Base-by-base conservation (phyloP, 352 stramenopile genomes). In the Phytophthora vignae region DNA sequence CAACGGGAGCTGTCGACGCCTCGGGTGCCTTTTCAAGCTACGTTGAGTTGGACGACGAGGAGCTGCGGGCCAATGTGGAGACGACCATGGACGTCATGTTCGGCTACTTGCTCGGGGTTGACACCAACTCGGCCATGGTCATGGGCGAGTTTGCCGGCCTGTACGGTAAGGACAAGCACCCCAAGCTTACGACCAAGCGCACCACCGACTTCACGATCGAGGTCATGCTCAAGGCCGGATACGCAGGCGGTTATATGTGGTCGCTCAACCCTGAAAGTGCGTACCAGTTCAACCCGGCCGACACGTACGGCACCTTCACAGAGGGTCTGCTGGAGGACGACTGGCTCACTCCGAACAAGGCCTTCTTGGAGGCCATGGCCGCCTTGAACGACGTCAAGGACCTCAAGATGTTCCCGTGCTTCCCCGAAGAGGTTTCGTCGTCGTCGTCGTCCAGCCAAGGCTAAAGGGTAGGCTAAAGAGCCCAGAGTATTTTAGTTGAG, bases 201-300 rank as follows among this genome's bases (percentile, higher is more conserved):
- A 81, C 79, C 19, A 92, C 82, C 1, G 87, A 94, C 64, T 85
- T 75, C 19, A 87, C 84, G 4, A 83, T 93, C 33, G 62, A 90
- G 17, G 67, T 85, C 7, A 88, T 91, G 74, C n/a, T 90, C 4
- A 71, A 88, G 31, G 62, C 74, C 0, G 73, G 73, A 0, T 87
- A 87, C 44, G 83, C 82, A 0, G 81, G 84, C 6, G 85, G 81
- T 8, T 93, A 90, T 72, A 92, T 93, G 84, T 93, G 84, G 83
- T 91, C 84, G 9, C 68, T 92, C 6, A 92, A 92, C 33, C 83
- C 86, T 0, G 84, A 91, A 68, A 88, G 78, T 57, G 86, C 79
- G 56, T 92, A 90, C 76, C 75, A 88, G 67, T 91, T 79, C 77
- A 91, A 93, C 59, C 83, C 85, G 1, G 80, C 85, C 19, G 78